These are phyloP conservation scores for Hypoxylon sp. DNA, from an alignment of 2,329 filamentous ascomycete species.

Conservation along the genomic window DNA sequence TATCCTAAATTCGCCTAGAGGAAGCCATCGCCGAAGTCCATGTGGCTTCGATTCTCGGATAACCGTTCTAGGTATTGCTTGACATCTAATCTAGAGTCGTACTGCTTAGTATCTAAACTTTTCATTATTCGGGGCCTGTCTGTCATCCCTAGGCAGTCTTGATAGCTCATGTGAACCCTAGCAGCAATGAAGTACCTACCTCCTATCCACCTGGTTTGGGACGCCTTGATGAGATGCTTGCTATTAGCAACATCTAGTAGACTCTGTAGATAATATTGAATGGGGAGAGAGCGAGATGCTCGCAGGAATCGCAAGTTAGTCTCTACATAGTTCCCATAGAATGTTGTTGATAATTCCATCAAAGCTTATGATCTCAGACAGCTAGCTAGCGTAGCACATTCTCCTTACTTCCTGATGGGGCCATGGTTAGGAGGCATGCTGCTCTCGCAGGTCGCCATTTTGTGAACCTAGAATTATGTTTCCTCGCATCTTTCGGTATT, in stretches of 20 bases:
- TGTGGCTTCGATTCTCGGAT: neutral
- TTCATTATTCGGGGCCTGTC: neutral
- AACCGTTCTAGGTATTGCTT: neutral
- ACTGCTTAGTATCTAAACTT: neutral
- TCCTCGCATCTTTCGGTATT: neutral
- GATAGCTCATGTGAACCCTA: neutral
- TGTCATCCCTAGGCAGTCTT: neutral
- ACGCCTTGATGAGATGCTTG: neutral
- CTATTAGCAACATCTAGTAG: neutral
- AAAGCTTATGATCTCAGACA: neutral
- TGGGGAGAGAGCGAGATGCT: neutral
- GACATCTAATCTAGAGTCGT: neutral
- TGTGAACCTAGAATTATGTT: neutral
- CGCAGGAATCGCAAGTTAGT: neutral
- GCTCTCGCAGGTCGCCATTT: neutral
- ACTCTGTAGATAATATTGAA: neutral
- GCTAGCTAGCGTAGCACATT: neutral
- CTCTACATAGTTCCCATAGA: neutral
- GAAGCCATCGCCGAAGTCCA: neutral
- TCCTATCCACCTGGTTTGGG: neutral
- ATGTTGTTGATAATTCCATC: conserved; percentile 5
- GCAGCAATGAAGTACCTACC: neutral
- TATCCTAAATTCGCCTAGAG: neutral
- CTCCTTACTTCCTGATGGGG: neutral
- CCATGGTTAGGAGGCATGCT: neutral